Base-by-base conservation (phyloP, 2,329 filamentous ascomycete species). In the Verticillium isaacii region DNA sequence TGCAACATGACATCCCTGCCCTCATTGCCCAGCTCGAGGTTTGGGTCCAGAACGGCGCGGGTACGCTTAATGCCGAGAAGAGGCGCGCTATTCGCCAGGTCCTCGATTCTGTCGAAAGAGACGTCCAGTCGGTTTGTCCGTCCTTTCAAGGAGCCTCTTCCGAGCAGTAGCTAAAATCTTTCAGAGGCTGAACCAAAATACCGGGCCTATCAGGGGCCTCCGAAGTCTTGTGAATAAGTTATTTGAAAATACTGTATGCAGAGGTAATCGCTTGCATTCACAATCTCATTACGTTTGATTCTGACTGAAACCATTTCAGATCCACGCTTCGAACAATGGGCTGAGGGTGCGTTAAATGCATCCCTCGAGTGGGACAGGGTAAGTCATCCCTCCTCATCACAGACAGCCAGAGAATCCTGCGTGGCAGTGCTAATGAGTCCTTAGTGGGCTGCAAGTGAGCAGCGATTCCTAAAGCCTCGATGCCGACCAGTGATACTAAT, bases 21-120 rank as follows among this genome's bases (percentile, higher is more conserved):
- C 67, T 82, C 2, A 64, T 82, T 1, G 73, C 72, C 19, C 72
- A 77, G 1, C 62, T 80, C 1, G 69, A 74, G 6, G 70, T 82
- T 0, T 83, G 80, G 80, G 71, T 81, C 1, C 69, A 78, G 58
- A 75, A 77, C 29, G 79, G 78, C 0, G 72, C 75, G 0, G 73
- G 75, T 1, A 75, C 68, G 34, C 67, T 70, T 23, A 70, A 66
- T 56, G 74, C 73, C 0, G 78, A 81, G 64, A 68, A 68, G 14
- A 79, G 74, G 56, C 66, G 68, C 34, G 63, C 61, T 0, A 69
- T 80, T 2, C 69, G 75, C 1, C 59, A 71, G 1, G 68, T 67
- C 4, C 63, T 82, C 2, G 63, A 73, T 39, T 62, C 63, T 2
- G 60, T 78, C 9, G 74, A 79, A 65, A 29, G 32, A 5, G 61